Evolutionary conservation across 768 basidiomycete species (phyloP), one percentile per base, ranked within the genome.

Genomic region (Boletus reticuloceps): DNA sequence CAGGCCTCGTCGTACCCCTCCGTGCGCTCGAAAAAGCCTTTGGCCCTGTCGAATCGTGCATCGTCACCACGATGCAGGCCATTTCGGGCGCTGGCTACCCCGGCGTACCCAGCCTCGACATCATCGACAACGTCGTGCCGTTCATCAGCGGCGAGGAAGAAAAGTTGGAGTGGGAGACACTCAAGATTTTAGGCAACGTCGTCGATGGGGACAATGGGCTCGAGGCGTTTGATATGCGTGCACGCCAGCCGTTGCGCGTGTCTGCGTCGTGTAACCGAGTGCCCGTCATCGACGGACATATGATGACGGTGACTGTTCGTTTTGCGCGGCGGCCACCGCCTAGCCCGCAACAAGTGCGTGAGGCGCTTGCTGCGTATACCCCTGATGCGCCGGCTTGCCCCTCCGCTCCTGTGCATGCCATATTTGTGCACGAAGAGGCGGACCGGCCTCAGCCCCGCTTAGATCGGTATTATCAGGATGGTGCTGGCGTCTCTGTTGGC

Each of bases 11-110:
- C 55, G 84, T 97, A 55, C 92, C 94, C n/a, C 85, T 98, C 62
- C 82, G 84, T 46, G 94, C 94, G 0, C 82, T 98, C 60, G 94
- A 97, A 72, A 83, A 80, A 58, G 80, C 89, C 0, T 99, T 98
- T 58, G 97, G 97, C 6, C 95, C 94, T n/a, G 79, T 99, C 68
- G 91, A 98, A 63, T 82, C 85, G 2, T 85, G 92, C 65, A 76
- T 98, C 66, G 88, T 95, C 69, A 97, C 94, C 7, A 99, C 97
- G 6, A 85, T 98, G 81, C 97, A 99, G 72, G 97, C 97, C 57
- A 94, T 98, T 72, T 95, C 92, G 0, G 97, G 97, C 37, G 95
- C 83, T 0, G 97, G 97, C n/a, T 99, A 98, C 75, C 97, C 97
- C 2, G 97, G 96, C 49, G 86, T 98, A 1, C 73, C 93, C 13